Conservation (phyloP, 2,329 filamentous ascomycete genomes). For the Calonectria ilicicola region DNA sequence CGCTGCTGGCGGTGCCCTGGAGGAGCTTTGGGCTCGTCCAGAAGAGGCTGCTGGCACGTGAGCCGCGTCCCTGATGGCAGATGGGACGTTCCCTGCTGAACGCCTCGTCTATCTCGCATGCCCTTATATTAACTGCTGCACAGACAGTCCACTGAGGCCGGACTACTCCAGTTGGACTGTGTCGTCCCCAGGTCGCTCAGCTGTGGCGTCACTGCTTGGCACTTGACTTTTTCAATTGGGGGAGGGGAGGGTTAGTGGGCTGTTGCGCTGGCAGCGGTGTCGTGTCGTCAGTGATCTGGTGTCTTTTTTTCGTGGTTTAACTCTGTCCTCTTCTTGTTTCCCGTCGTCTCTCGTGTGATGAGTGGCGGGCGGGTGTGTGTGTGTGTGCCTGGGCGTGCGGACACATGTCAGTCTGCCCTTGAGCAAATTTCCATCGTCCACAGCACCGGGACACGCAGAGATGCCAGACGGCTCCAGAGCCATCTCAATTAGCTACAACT, state of each 20-base stretch:
- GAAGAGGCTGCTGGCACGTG: constrained; percentile 12
- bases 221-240: constrained; percentile 5
- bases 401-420: too few relatives aligned
- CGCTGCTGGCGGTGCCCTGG: neutral
- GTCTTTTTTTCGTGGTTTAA: too few relatives aligned
- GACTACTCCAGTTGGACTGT: neutral
- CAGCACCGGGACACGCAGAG: neutral
- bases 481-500: neutral
- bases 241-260: neutral
- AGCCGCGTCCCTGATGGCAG: constrained; percentile 16
- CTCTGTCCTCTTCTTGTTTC: neutral
- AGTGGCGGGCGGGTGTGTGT: neutral
- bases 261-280: neutral
- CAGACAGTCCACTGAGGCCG: constrained; percentile 1
- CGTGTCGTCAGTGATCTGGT: neutral
- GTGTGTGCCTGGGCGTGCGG: too few relatives aligned
- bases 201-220: constrained; percentile 5
- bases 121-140: constrained; percentile 8
- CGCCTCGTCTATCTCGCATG: constrained; percentile 26
- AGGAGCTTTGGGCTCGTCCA: constrained; percentile 6
- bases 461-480: neutral
- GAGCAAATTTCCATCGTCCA: constrained; percentile 3
- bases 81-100: constrained; percentile 14
- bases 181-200: constrained; percentile 1
- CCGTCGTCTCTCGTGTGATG: neutral